These are phyloP conservation scores for Larix kaempferi DNA, from an alignment of 75 land plant genomes.

Conservation along the genomic window DNA sequence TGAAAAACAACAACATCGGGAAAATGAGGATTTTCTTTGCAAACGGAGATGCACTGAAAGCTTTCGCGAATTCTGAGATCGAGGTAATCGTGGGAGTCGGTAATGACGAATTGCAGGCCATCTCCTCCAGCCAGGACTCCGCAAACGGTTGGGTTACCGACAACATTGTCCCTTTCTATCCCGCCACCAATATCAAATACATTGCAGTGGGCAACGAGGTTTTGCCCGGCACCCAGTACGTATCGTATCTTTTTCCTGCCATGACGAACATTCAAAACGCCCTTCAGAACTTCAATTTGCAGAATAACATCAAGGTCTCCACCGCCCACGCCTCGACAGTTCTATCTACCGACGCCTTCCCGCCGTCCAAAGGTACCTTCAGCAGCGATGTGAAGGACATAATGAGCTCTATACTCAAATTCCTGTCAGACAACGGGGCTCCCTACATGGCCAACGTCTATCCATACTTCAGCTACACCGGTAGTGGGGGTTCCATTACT, in stretches of 20 bases:
- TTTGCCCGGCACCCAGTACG: not conserved
- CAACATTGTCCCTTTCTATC: not conserved
- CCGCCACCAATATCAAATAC: conserved; percentile 2
- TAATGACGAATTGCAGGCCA: not conserved
- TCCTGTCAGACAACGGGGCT: conserved; percentile 15
- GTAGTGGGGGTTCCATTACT: not conserved
- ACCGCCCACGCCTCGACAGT: conserved; percentile 23
- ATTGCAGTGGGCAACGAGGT: conserved; percentile 6
- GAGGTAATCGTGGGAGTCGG: not conserved
- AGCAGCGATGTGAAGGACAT: not conserved
- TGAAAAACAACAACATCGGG: no score
- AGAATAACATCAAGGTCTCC: conserved; percentile 27
- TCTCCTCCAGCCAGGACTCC: not conserved
- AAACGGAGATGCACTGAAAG: no score
- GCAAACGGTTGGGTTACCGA: conserved; percentile 1
- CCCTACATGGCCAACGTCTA: conserved; percentile 32
- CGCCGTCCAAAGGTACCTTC: conserved; percentile 24
- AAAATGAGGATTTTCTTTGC: no score
- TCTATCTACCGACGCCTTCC: conserved; percentile 23
- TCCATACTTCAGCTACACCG: conserved; percentile 29
- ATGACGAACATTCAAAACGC: conserved; percentile 37
- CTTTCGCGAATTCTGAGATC: no score
- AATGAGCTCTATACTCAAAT: conserved; percentile 21
- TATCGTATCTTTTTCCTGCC: conserved; percentile 36
- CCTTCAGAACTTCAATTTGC: not conserved